phyloP scores from a whole-genome alignment of 1,284 basidiomycete species.

The Rhizoctonia solani region DNA sequence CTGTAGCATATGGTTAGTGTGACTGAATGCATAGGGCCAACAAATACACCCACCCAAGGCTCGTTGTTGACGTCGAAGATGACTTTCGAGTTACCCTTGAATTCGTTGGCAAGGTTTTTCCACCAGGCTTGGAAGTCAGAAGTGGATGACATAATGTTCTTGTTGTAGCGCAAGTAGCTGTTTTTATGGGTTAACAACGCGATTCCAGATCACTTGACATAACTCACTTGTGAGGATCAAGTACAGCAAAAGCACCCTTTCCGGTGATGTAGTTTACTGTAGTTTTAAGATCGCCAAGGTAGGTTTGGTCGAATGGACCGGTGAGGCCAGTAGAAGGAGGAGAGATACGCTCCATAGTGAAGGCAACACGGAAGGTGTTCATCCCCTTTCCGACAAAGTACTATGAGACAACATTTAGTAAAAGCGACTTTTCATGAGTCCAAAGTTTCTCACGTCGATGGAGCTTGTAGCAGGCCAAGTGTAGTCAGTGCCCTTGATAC shows the following conservation, averaged over 20 bases:
- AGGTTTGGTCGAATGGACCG: slow-evolving; percentile 57
- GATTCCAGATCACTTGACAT: background rate
- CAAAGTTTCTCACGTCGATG: slow-evolving; percentile 49
- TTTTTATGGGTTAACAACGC: background rate
- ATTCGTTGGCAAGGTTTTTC: slow-evolving; percentile 58
- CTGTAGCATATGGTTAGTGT: slow-evolving; percentile 38
- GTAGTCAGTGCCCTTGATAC: slow-evolving; percentile 44
- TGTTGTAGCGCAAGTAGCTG: slow-evolving; percentile 64
- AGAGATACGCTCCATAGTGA: slow-evolving; percentile 58
- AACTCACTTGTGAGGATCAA: slow-evolving; percentile 55
- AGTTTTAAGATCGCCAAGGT: slow-evolving; percentile 56
- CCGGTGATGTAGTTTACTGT: slow-evolving; percentile 62
- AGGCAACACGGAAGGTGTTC: slow-evolving; percentile 69
- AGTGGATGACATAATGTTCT: slow-evolving; percentile 54
- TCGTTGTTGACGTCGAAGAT: slow-evolving; percentile 64
- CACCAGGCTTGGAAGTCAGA: slow-evolving; percentile 60
- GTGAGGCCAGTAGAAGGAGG: slow-evolving; percentile 50
- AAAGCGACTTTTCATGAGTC: slow-evolving; percentile 45
- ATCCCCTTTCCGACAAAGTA: slow-evolving; percentile 61
- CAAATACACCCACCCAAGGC: slow-evolving; percentile 55
- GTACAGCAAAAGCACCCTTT: slow-evolving; percentile 59
- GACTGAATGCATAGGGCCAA: slow-evolving; percentile 50
- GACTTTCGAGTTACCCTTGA: slow-evolving; percentile 41
- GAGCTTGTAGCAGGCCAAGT: slow-evolving; percentile 55
- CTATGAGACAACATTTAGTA: slow-evolving; percentile 41